Percentiles rank a stretch among this genome's conserved stretches.
Conservation (phyloP, 73 alveolate genomes). For the Effrenium voratum region DNA sequence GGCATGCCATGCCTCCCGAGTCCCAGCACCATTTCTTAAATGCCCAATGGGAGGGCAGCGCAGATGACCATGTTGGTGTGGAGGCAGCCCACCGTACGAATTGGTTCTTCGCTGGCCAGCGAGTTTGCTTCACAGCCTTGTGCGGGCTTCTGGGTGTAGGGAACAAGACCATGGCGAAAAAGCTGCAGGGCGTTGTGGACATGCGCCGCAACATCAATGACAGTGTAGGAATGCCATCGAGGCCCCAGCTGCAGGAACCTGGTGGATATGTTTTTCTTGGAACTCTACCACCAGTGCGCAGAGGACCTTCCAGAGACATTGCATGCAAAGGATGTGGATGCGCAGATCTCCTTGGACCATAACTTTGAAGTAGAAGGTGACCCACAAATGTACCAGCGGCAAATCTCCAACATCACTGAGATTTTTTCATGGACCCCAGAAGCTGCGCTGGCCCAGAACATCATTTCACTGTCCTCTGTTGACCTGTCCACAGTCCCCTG, state of each 20-base stretch:
- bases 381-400: not conserved
- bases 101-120: constrained; percentile 29
- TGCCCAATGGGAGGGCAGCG: constrained; percentile 66
- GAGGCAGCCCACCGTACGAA: constrained; percentile 46
- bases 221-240: not conserved
- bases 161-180: constrained; percentile 21
- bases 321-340: constrained; percentile 39
- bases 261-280: constrained; percentile 31
- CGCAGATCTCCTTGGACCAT: not conserved
- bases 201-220: constrained; percentile 26
- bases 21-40: constrained; percentile 16
- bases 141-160: constrained; percentile 47
- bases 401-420: not conserved
- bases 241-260: not conserved
- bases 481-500: too few species aligned
- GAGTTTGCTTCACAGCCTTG: constrained; percentile 16
- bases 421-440: constrained; percentile 46
- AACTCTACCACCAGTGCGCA: constrained; percentile 44
- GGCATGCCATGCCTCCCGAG: constrained; percentile 32
- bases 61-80: not conserved
- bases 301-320: constrained; percentile 57
- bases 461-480: constrained; percentile 61
- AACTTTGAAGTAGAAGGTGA: not conserved
- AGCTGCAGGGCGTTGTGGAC: constrained; percentile 55
- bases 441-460: constrained; percentile 36